A percentile compares a stretch with the other conserved stretches of the same genome.
phyloP scores from a whole-genome alignment of 768 basidiomycete species.

The Hericium erinaceus region DNA sequence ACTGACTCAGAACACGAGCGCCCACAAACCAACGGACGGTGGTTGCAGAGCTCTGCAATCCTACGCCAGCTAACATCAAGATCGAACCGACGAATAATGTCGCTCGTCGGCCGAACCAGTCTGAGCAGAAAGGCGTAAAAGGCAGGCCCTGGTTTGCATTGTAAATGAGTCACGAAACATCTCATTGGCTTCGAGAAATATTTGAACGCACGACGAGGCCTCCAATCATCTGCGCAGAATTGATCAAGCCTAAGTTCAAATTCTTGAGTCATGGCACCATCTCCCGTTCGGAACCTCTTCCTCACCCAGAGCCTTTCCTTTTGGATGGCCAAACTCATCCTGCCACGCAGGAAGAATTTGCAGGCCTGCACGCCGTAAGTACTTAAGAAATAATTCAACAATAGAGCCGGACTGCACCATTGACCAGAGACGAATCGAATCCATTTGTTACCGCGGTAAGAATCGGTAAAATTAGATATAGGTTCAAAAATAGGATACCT shows the following conservation, averaged over 20 bases:
- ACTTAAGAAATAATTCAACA: neutral
- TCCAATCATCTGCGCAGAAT: slow-evolving; percentile 55
- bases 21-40: slow-evolving; percentile 45
- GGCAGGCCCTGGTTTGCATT: slow-evolving; percentile 38
- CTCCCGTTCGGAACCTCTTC: no score
- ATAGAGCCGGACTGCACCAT: slow-evolving; percentile 24
- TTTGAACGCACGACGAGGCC: slow-evolving; percentile 32
- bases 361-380: slow-evolving; percentile 32
- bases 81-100: slow-evolving; percentile 52
- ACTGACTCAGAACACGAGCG: slow-evolving; percentile 45
- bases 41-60: slow-evolving; percentile 39
- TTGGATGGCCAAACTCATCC: slow-evolving; percentile 42
- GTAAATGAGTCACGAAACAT: neutral
- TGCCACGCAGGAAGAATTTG: slow-evolving; percentile 63
- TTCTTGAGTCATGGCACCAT: neutral
- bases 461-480: slow-evolving; percentile 53
- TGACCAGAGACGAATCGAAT: slow-evolving; percentile 58
- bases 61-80: slow-evolving; percentile 58
- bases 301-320: slow-evolving; percentile 40
- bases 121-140: slow-evolving; percentile 51
- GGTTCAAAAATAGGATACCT: slow-evolving; percentile 52
- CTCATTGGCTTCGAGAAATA: neutral
- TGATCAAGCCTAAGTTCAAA: slow-evolving; percentile 42
- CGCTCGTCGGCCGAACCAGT: slow-evolving; percentile 50
- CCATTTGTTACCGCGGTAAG: slow-evolving; percentile 60